phyloP scores from a whole-genome alignment of 768 basidiomycete species.

The Naganishia vaughanmartiniae region DNA sequence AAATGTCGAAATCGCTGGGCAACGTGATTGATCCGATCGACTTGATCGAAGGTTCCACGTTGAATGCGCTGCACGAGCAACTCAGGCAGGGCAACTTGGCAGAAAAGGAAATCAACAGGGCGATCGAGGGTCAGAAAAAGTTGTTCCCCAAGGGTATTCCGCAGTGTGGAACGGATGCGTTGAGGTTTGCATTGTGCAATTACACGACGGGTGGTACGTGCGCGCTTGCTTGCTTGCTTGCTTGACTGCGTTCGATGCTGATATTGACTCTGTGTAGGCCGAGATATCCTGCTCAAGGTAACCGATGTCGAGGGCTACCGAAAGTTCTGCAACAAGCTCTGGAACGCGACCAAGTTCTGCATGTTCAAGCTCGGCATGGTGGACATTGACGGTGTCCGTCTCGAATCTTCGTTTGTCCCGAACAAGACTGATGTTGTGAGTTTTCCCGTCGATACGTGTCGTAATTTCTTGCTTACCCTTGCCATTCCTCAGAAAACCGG shows the following conservation, averaged over 20 bases:
- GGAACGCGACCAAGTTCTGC: conserved; percentile 98
- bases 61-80: conserved; percentile 82
- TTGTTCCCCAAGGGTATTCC: conserved; percentile 99
- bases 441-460: background rate
- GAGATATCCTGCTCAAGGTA: conserved; percentile 96
- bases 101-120: conserved; percentile 85
- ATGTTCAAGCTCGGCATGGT: conserved; percentile 85
- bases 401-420: conserved; percentile 66
- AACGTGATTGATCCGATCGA: conserved; percentile 98
- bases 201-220: conserved; percentile 80
- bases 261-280: conserved; percentile 58
- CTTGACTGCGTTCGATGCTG: too few relatives aligned
- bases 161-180: conserved; percentile 94
- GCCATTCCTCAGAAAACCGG: conserved; percentile 67
- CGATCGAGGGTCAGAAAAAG: conserved; percentile 93
- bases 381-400: conserved; percentile 47
- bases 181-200: conserved; percentile 90
- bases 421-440: conserved; percentile 66
- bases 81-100: conserved; percentile 88
- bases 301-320: conserved; percentile 94
- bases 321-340: conserved; percentile 99
- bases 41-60: conserved; percentile 77
- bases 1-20: conserved; percentile 97
- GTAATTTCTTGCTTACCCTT: background rate
- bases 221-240: background rate